Percentiles rank a stretch among this genome's conserved stretches.
Conservation (phyloP, 495 filamentous ascomycete genomes). For the Xylaria cubensis region DNA sequence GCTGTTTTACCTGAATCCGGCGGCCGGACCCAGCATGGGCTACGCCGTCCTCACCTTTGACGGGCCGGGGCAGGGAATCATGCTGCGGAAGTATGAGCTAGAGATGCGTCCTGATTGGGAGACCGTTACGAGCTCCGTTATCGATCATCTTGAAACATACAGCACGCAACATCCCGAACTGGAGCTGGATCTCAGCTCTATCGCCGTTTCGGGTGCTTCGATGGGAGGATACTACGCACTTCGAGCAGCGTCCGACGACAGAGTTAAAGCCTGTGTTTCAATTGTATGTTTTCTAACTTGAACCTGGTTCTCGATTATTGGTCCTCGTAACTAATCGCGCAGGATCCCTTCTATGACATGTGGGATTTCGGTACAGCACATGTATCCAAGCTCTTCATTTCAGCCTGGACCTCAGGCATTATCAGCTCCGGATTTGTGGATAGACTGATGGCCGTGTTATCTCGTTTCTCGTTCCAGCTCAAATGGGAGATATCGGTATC, state of each 20-base stretch:
- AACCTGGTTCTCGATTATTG: neutral
- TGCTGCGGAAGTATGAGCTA: neutral
- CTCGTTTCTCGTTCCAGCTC: neutral
- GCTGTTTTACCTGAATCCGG: neutral
- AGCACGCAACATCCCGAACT: neutral
- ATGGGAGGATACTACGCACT: neutral
- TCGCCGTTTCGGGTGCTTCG: neutral
- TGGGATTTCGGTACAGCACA: constrained; percentile 1
- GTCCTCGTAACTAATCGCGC: neutral
- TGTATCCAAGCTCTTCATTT: neutral
- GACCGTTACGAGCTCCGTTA: neutral
- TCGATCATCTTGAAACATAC: neutral
- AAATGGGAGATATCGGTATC: neutral
- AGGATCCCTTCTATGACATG: neutral
- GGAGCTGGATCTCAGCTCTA: neutral
- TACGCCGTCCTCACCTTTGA: neutral
- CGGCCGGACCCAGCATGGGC: neutral
- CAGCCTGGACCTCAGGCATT: neutral
- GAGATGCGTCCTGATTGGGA: neutral
- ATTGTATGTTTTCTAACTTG: neutral
- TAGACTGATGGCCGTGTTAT: neutral
- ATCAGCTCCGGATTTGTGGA: neutral
- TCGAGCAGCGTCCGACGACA: neutral
- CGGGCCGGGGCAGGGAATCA: neutral
- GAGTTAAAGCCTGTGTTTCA: neutral